phyloP scores from a whole-genome alignment of 2,329 filamentous ascomycete genomes.

The Phyllosticta citribraziliensis region DNA sequence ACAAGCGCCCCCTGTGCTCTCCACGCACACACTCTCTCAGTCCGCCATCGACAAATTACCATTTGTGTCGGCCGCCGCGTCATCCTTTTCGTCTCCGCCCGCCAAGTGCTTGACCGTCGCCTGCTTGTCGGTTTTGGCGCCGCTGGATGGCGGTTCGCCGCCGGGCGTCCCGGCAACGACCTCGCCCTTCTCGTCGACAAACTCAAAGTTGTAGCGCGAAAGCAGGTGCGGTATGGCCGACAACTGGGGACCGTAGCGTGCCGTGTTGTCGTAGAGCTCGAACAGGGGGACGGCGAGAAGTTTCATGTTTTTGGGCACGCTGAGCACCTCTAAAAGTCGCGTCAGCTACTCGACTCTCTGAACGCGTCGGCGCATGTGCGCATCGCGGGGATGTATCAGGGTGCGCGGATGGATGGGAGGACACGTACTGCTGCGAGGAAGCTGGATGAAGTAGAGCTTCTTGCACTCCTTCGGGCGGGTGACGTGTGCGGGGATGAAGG shows the following conservation, averaged over 20 bases:
- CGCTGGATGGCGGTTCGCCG: slow-evolving; percentile 35
- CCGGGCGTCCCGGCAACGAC: slow-evolving; percentile 80
- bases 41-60: background rate
- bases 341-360: slow-evolving; percentile 8
- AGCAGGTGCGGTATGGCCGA: slow-evolving; percentile 93
- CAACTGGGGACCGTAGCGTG: slow-evolving; percentile 87
- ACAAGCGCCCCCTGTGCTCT: background rate
- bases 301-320: slow-evolving; percentile 99
- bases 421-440: slow-evolving; percentile 75
- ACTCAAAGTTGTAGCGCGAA: slow-evolving; percentile 94
- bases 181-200: slow-evolving; percentile 85
- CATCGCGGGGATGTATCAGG: background rate
- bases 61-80: background rate
- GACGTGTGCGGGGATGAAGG: slow-evolving; percentile 91
- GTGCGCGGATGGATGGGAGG: too few species aligned
- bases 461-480: slow-evolving; percentile 98
- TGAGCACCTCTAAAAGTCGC: slow-evolving; percentile 64
- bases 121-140: slow-evolving; percentile 7
- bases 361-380: background rate
- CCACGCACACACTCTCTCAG: background rate
- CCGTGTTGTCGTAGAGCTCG: slow-evolving; percentile 96
- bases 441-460: slow-evolving; percentile 94
- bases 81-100: slow-evolving; percentile 13
- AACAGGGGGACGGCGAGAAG: slow-evolving; percentile 92
- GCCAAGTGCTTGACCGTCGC: slow-evolving; percentile 27